These are phyloP conservation scores for Starmerella powellii DNA, from an alignment of 805 yeast genomes.

Conservation along the genomic window DNA sequence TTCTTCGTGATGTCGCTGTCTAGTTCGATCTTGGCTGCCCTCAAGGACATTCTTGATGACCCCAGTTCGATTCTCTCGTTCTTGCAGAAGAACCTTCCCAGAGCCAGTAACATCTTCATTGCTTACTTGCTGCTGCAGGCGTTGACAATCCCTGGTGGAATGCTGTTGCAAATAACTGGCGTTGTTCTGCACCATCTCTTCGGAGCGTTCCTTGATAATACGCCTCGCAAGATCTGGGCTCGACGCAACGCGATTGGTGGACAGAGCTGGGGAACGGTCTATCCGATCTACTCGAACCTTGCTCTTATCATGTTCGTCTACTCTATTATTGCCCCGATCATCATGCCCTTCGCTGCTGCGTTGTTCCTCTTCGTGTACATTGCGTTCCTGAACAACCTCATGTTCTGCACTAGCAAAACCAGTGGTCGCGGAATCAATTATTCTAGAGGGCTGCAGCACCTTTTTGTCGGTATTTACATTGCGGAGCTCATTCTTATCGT, in stretches of 20 bases:
- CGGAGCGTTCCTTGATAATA: slow-evolving; percentile 60
- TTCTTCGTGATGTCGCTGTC: slow-evolving; percentile 75
- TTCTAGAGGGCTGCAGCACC: slow-evolving; percentile 80
- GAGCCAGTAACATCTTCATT: slow-evolving; percentile 82
- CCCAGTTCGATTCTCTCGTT: slow-evolving; percentile 65
- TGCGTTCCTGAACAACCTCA: slow-evolving; percentile 65
- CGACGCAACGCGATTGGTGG: slow-evolving; percentile 52
- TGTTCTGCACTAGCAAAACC: slow-evolving; percentile 52
- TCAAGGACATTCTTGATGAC: slow-evolving; percentile 54
- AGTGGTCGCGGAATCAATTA: slow-evolving; percentile 75
- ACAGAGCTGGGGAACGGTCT: slow-evolving; percentile 71
- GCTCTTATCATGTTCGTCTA: slow-evolving; percentile 63
- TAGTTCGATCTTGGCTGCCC: slow-evolving; percentile 68
- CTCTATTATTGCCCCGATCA: slow-evolving; percentile 75
- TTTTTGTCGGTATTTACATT: slow-evolving; percentile 74
- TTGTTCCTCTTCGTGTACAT: slow-evolving; percentile 64
- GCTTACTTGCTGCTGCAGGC: slow-evolving; percentile 74
- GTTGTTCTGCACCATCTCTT: slow-evolving; percentile 60
- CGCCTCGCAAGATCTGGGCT: slow-evolving; percentile 88
- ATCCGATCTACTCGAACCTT: slow-evolving; percentile 66
- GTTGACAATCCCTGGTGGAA: slow-evolving; percentile 61
- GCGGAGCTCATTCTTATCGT: slow-evolving; percentile 83
- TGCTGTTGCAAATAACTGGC: slow-evolving; percentile 61
- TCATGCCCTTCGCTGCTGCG: slow-evolving; percentile 57
- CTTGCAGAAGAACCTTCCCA: slow-evolving; percentile 68